These are phyloP conservation scores for Thalassiosira profunda DNA, from an alignment of 108 stramenopile genomes.

Conservation along the genomic window DNA sequence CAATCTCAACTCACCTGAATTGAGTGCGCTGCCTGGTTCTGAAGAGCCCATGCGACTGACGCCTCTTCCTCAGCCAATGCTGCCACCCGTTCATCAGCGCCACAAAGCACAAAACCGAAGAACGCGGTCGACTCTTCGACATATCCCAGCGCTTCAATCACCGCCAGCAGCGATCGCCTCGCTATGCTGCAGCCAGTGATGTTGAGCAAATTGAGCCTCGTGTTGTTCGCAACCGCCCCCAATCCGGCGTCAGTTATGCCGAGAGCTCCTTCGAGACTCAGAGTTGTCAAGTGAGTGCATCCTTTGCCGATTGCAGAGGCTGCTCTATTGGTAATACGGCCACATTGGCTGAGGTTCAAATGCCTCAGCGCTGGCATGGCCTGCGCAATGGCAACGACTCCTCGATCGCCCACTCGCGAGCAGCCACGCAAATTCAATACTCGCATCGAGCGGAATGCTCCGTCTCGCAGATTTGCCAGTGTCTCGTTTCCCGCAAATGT, in stretches of 20 bases:
- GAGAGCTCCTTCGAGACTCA: constrained; percentile 2
- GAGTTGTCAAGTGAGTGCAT: neutral
- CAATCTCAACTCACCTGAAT: constrained; percentile 8
- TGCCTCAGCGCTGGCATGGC: neutral
- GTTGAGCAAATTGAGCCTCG: constrained; percentile 8
- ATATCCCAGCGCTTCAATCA: neutral
- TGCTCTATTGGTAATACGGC: constrained; percentile 2
- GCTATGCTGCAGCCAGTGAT: constrained; percentile 8
- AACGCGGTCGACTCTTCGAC: neutral
- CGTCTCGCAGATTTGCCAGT: neutral
- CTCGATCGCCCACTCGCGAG: neutral
- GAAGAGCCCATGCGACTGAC: neutral
- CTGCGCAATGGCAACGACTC: neutral
- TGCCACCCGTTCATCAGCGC: neutral
- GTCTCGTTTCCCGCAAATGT: neutral
- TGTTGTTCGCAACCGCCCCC: neutral
- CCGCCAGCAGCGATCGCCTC: constrained; percentile 3
- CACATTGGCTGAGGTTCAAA: constrained; percentile 10
- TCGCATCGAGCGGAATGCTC: neutral
- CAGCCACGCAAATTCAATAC: constrained; percentile 14
- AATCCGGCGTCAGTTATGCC: constrained; percentile 7
- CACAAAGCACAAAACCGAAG: constrained; percentile 2
- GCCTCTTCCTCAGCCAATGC: neutral
- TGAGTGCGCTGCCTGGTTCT: neutral
- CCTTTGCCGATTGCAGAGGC: constrained; percentile 1